These are phyloP conservation scores for Nicotiana attenuata DNA, from an alignment of 257 asterid species.

Conservation along the genomic window DNA sequence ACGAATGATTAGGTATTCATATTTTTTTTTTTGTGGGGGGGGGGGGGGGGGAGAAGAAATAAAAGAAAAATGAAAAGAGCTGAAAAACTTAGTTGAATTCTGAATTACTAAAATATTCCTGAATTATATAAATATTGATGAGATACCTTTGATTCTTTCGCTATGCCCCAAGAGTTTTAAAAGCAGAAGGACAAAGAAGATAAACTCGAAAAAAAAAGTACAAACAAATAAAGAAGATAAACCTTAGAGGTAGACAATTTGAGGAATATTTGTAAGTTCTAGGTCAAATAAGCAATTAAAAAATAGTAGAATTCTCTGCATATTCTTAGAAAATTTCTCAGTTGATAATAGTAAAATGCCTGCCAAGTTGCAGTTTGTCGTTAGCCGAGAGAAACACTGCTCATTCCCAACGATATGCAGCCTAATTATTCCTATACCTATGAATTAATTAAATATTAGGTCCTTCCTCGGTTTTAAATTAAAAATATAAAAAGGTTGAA, in stretches of 20 bases:
- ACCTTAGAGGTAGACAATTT: background rate
- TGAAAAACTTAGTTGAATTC: no score
- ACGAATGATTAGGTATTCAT: no score
- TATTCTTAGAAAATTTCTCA: background rate
- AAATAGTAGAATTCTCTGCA: background rate
- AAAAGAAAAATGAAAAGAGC: no score
- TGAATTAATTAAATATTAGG: background rate
- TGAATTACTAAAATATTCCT: no score
- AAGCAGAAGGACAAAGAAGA: background rate
- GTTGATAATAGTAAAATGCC: background rate
- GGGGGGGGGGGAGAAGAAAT: no score
- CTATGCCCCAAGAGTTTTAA: no score
- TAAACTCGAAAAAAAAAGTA: background rate
- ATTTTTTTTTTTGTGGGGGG: no score
- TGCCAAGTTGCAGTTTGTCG: background rate
- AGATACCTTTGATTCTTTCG: no score
- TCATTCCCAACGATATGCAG: slow-evolving; percentile 13
- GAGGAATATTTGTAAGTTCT: background rate
- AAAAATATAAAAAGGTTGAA: background rate
- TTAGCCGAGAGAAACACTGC: background rate
- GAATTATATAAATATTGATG: no score
- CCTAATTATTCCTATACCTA: slow-evolving; percentile 7
- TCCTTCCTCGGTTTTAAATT: background rate
- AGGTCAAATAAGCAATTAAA: background rate
- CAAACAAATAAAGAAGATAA: background rate